Base-by-base conservation (phyloP, 768 basidiomycete species). In the Termitomyces sp. region DNA sequence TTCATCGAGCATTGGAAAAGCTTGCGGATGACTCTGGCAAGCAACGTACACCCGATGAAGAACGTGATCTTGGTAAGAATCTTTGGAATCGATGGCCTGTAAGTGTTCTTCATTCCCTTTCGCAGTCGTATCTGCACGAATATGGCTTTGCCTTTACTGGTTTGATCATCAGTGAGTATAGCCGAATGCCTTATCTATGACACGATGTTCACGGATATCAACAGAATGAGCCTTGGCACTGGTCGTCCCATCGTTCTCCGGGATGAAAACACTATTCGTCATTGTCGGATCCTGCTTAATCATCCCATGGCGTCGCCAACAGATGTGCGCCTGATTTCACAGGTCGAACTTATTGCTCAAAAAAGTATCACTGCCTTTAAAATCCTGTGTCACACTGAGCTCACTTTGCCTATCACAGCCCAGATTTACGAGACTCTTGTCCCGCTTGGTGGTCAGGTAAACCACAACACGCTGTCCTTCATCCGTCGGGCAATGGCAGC, bases 141-240 rank as follows among this genome's bases (percentile, higher is more conserved):
- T 96, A 63, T 97, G 94, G 94, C 79, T 96, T 61, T 95, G 94
- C 71, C 82, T 96, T 47, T 96, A 96, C 72, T 94, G 94, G 92
- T 94, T 96, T 68, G 95, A 96, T 77, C 94, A 95, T 76, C 91
- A 95, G 92, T 93, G 68, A 63, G 89, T 79, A 36, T 58, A 57
- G 29, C 48, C 58, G 38, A 60, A 63, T 20, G n/a, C 12, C 32
- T 57, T 34, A 50, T 50, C 40, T 43, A 32, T 32, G 52, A 53
- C 48, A 20, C 65, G 56, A 57, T 53, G 31, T 62, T 38, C 52
- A 51, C 63, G 52, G 52, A 51, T 61, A 50, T 20, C 17, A 53
- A 25, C 60, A 94, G 92, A 73, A 91, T 95, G 87, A 94, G 92
- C 72, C 78, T 97, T 61, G 94, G 93, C 4, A 96, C 92, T 6